Base-by-base conservation (phyloP, 352 stramenopile species). In the Stephanocyclus meneghinianus region DNA sequence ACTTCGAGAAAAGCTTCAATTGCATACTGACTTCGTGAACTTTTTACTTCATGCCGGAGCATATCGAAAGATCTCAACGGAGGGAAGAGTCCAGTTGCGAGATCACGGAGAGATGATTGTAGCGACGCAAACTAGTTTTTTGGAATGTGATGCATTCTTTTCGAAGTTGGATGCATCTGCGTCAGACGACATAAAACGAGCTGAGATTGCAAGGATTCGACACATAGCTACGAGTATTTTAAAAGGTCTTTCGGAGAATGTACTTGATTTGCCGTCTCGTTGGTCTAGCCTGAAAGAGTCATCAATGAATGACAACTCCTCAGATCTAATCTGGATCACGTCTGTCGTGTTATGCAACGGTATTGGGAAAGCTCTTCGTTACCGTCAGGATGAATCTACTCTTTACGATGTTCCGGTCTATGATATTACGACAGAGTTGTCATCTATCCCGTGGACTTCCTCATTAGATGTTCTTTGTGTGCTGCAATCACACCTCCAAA, bases 61-160 rank as follows among this genome's bases (percentile, higher is more conserved):
- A 2, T 83, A 80, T 56, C 44, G 65, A 16, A 71, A 65, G 42
- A 59, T 83, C 9, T 72, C 51, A 6, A 53, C 63, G 5, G 21
- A 29, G 21, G 76, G 70, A 3, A 79, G 64, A 51, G 48, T 80
- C 1, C 48, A 32, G 3, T 64, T 83, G 42, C 51, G 76, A 26
- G 71, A 80, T 75, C 76, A 83, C 13, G 76, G 70, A 60, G 76
- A 83, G 47, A 69, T 80, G 64, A 79, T 83, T 30, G 56, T 50
- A 1, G 61, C 75, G 10, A 55, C 75, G 15, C 50, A 55, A 50
- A 47, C 67, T 11, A 42, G 64, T 30, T 65, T 82, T 30, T 53
- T 61, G 44, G 65, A 71, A 29, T 77, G 60, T 56, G 60, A 76
- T 56, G 37, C 32, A 30, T 61, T 72, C 30, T 65, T 80, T 18